Evolutionary conservation across 176 grass and related monocot genomes (phyloP).

Genomic region (Oryza punctata): DNA sequence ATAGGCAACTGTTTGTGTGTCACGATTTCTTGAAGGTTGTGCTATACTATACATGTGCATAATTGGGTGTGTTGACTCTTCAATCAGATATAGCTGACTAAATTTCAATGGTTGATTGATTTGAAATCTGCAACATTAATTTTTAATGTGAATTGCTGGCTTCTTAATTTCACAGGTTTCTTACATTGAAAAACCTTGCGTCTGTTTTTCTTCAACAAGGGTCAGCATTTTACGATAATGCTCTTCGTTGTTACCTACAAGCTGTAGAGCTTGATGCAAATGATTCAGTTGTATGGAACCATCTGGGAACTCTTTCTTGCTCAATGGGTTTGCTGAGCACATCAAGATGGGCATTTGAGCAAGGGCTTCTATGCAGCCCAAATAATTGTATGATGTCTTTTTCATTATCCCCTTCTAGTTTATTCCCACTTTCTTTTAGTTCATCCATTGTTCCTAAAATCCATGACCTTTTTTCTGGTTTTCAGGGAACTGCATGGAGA

Average conservation of each 20-base stretch:
- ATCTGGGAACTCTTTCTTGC: constrained; percentile 91
- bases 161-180: constrained; percentile 65
- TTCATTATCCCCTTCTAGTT: constrained; percentile 34
- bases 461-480: constrained; percentile 29
- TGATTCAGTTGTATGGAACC: constrained; percentile 98
- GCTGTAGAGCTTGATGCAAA: constrained; percentile 90
- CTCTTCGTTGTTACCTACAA: constrained; percentile 91
- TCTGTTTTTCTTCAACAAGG: constrained; percentile 88
- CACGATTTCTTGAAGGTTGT: constrained; percentile 24
- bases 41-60: not conserved
- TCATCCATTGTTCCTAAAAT: constrained; percentile 24
- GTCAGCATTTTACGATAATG: constrained; percentile 67
- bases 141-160: constrained; percentile 32
- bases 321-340: constrained; percentile 81
- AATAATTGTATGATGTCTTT: constrained; percentile 80
- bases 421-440: constrained; percentile 5
- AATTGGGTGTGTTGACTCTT: constrained; percentile 22
- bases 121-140: not conserved
- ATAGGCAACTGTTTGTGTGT: not conserved
- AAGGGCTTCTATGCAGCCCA: constrained; percentile 91
- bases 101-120: not conserved
- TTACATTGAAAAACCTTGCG: constrained; percentile 95
- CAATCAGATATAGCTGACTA: constrained; percentile 3
- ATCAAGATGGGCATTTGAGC: constrained; percentile 97
- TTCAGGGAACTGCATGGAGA: constrained; percentile 97